Percentiles rank a stretch among this genome's conserved stretches.
Evolutionary conservation across 73 alveolate species (phyloP).

Genomic region (Paramecium pentaurelia): DNA sequence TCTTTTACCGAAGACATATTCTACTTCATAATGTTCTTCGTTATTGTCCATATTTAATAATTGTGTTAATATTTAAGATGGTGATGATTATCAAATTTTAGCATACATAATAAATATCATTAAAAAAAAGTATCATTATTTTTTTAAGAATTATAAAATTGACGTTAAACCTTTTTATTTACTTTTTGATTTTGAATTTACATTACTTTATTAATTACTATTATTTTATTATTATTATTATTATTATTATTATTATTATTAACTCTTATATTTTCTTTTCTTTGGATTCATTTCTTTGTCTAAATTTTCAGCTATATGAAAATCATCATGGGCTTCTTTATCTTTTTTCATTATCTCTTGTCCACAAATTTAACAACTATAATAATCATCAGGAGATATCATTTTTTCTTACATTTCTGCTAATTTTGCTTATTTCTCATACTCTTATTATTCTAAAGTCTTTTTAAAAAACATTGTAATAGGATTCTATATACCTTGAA

Average conservation of each 20-base stretch:
- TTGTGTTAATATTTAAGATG: not conserved
- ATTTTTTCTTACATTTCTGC: not conserved
- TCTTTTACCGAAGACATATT: not conserved
- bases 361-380: not conserved
- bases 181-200: not conserved
- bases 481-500: not conserved
- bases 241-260: not conserved
- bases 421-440: not conserved
- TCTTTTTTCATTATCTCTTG: not conserved
- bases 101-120: not conserved
- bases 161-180: not conserved
- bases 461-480: not conserved
- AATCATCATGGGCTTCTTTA: not conserved
- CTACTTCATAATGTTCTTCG: constrained; percentile 7
- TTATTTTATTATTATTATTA: not conserved
- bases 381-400: not conserved
- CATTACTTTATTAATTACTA: not conserved
- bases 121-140: not conserved
- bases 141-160: not conserved
- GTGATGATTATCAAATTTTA: not conserved
- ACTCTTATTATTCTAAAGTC: not conserved
- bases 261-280: not conserved
- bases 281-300: constrained; percentile 3
- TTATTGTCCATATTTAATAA: not conserved
- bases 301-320: not conserved